Evolutionary conservation across 108 stramenopile species (phyloP), one percentile per base, ranked within the genome.

Genomic region (Nitzschia sp.): DNA sequence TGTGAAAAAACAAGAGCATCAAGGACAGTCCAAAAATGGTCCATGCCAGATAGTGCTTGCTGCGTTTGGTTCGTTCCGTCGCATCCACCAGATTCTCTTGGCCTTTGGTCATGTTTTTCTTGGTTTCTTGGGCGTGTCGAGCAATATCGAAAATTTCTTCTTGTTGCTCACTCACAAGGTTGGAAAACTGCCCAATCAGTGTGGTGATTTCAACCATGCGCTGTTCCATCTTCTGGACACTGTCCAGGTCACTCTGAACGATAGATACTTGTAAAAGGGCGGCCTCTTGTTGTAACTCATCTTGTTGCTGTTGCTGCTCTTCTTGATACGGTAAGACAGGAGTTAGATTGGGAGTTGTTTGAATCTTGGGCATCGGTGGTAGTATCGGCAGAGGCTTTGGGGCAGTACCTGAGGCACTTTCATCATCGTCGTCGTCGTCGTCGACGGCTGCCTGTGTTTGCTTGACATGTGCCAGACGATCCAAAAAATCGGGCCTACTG

Each of bases 131-230:
- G 5, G 89, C 78, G 22, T 81, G 71, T 21, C 91, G 88, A 58
- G 88, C 82, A 59, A 94, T 88, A 29, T 79, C 69, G 15, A 65
- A 59, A 8, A 94, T 80, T 28, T 90, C 81, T 59, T 91, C 87
- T 63, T 90, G 89, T 61, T 94, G 93, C 47, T 89, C 88, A 1
- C 80, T 63, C 2, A 94, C 88, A 2, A 94, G 52, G 46, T 83
- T 83, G 28, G 89, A 84, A 64, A 94, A 94, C 30, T 90, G 87
- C 3, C 83, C 77, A 46, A 94, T 66, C 17, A 94, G 56, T 5
- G 85, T 67, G 2, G 93, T 94, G 45, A 94, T 94, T 78, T 90
- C 85, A 1, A 88, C 73, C 93, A 94, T 94, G 26, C 72, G 67
- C 16, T 73, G 60, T 61, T 94, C 93, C 34, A 91, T 84, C 34